Conservation (phyloP, 2,329 filamentous ascomycete genomes). For the Cladophialophora carrionii region DNA sequence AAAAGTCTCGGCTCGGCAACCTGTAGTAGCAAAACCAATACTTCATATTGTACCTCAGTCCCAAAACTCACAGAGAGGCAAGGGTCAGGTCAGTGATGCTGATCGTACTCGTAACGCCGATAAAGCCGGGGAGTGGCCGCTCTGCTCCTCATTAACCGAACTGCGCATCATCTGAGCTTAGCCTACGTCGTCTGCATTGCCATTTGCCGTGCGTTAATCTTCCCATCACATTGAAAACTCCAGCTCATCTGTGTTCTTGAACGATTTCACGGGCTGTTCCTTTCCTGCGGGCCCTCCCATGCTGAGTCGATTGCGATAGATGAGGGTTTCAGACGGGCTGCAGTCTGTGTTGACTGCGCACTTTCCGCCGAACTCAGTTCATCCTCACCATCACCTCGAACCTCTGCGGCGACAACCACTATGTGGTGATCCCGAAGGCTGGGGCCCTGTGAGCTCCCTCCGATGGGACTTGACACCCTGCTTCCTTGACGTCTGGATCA, state of each 20-base stretch:
- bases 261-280: not conserved
- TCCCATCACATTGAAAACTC: not conserved
- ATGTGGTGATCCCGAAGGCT: conserved; percentile 88
- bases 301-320: conserved; percentile 22
- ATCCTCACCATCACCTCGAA: not conserved
- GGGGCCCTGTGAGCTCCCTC: conserved; percentile 86
- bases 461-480: conserved; percentile 96
- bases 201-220: not conserved
- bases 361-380: conserved; percentile 13
- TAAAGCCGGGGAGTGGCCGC: not conserved
- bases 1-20: not conserved
- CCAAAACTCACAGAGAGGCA: not conserved
- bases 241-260: not conserved
- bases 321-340: conserved; percentile 28
- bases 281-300: conserved; percentile 7
- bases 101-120: not conserved
- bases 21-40: not conserved
- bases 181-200: not conserved
- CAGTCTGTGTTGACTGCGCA: conserved; percentile 34
- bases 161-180: conserved; percentile 4
- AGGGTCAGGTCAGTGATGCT: not conserved
- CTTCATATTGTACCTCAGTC: not conserved
- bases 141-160: not conserved
- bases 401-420: conserved; percentile 62
- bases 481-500: conserved; percentile 91